These are phyloP conservation scores for Colletotrichum musae DNA, from an alignment of 2,329 filamentous ascomycete species.

Conservation along the genomic window DNA sequence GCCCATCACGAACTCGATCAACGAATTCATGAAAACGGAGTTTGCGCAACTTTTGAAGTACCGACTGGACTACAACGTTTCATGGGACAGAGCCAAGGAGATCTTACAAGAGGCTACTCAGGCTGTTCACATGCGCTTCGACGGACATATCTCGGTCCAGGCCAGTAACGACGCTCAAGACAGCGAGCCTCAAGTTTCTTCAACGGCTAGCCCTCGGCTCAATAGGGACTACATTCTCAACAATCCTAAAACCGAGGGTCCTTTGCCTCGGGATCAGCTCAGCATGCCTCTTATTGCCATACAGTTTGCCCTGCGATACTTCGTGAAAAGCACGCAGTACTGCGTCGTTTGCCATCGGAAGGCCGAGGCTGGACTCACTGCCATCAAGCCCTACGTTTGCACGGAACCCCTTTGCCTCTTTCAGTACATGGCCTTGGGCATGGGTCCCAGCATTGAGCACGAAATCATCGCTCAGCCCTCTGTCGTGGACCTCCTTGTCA, in stretches of 20 bases:
- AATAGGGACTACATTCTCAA: constrained; percentile 29
- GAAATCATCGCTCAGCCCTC: constrained; percentile 85
- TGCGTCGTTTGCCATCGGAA: constrained; percentile 87
- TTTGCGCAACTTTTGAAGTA: constrained; percentile 75
- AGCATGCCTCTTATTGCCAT: constrained; percentile 73
- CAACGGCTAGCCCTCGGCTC: constrained; percentile 12
- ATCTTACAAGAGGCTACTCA: constrained; percentile 24
- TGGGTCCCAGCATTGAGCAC: constrained; percentile 88
- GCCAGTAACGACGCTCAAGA: neutral
- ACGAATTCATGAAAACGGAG: constrained; percentile 76
- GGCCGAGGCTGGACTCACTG: constrained; percentile 73
- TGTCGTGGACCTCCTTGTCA: constrained; percentile 87
- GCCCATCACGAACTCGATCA: constrained; percentile 81
- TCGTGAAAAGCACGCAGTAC: constrained; percentile 87
- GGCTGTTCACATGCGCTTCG: constrained; percentile 17
- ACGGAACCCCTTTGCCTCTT: constrained; percentile 82
- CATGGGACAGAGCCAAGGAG: constrained; percentile 41
- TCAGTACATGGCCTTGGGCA: constrained; percentile 89
- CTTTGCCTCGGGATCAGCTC: constrained; percentile 44
- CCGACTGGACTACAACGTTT: constrained; percentile 44
- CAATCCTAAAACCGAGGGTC: constrained; percentile 41
- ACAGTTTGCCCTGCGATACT: constrained; percentile 83
- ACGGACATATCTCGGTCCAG: neutral
- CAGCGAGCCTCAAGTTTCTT: constrained; percentile 23
- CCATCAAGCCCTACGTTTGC: constrained; percentile 86